Base-by-base conservation (phyloP, 139 green algal species). In the Picochlorum sp. region DNA sequence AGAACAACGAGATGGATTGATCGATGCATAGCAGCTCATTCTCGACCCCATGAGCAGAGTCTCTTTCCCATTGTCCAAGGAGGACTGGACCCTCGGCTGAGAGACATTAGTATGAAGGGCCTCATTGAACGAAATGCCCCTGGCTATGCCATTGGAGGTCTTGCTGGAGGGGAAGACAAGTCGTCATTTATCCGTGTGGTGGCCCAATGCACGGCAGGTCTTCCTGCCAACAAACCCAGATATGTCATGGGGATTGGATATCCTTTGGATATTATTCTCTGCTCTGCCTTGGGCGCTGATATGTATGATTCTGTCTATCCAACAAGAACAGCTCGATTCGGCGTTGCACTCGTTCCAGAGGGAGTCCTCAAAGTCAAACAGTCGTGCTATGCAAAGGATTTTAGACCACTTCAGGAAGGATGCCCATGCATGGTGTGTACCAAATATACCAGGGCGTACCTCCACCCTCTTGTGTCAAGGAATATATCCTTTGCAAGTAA, bases 221-320 rank as follows among this genome's bases (percentile, higher is more conserved):
- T 95, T 49, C 88, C 87, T 1, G 68, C 68, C 2, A 74, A 89
- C 69, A 97, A 97, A 82, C 92, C 92, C 16, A 76, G 89, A 11
- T 98, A 98, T 64, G 91, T 98, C 3, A 96, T 96, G 90, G 89
- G 85, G 14, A 60, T 78, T 26, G 88, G 92, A 0, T 97, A 98
- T 74, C 90, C 92, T 1, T 63, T 98, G 56, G 92, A 98, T 69
- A 84, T 98, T 14, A 78, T 98, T 16, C 82, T 97, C 23, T 98
- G 92, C 79, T 86, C 74, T 26, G 91, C 89, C 5, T 77, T 96
- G 56, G 90, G 91, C 2, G 91, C 89, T 0, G 91, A 97, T 83
- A 96, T 97, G 90, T 97, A 92, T 63, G 90, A 97, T 69, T 87
- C 69, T 10, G 92, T 98, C 13, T 98, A 96, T 65, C 92, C 92